These are phyloP conservation scores for Tetracladium maxilliforme DNA, from an alignment of 2,329 filamentous ascomycete species.

Conservation along the genomic window DNA sequence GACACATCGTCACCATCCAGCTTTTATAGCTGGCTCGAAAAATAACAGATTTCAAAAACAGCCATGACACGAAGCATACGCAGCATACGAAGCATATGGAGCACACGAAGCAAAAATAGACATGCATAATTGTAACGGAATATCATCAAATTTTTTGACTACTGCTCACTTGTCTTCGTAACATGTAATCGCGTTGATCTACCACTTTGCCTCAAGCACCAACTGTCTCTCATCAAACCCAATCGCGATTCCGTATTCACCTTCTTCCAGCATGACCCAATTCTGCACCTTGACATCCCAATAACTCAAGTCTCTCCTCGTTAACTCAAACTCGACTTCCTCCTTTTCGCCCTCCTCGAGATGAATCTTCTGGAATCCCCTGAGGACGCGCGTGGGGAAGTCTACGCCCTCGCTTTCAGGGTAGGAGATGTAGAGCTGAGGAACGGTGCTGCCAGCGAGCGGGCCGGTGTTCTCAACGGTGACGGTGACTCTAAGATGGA, in stretches of 20 bases:
- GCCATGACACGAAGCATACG: no score
- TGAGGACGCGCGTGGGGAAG: slow-evolving; percentile 50
- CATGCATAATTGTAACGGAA: no score
- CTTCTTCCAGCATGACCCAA: slow-evolving; percentile 47
- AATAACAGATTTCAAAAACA: no score
- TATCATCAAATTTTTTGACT: no score
- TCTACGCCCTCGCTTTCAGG: no score
- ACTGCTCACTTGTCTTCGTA: no score
- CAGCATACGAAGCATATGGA: no score
- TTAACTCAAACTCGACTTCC: slow-evolving; percentile 41
- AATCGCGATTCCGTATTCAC: slow-evolving; percentile 23
- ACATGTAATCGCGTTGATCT: no score
- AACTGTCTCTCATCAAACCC: slow-evolving; percentile 22
- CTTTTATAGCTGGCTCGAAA: no score
- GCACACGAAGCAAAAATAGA: no score
- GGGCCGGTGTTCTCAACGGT: slow-evolving; percentile 44
- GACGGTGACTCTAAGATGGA: slow-evolving; percentile 35
- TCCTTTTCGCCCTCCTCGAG: slow-evolving; percentile 36
- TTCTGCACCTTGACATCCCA: slow-evolving; percentile 57
- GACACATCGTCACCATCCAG: no score
- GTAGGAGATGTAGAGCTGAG: slow-evolving; percentile 39
- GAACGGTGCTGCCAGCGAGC: slow-evolving; percentile 32
- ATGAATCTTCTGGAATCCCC: slow-evolving; percentile 57
- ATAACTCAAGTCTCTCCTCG: slow-evolving; percentile 55
- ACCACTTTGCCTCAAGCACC: slow-evolving; percentile 10